Evolutionary conservation across 805 yeast genomes (phyloP).

Genomic region (Saccharomycopsis fibuligera): DNA sequence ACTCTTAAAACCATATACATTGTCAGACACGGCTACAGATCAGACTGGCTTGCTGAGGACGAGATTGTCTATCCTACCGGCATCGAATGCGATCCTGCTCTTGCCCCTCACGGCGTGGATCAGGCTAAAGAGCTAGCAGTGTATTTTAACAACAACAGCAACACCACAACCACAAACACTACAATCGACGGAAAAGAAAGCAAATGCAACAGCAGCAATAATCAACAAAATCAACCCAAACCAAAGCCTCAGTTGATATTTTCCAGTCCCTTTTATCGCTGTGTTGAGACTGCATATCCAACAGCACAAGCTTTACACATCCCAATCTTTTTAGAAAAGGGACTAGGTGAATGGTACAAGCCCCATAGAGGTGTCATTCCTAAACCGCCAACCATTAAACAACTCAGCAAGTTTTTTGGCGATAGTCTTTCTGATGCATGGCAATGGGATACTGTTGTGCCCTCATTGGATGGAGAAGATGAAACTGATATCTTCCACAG

Average conservation of each 20-base stretch:
- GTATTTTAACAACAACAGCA: no score
- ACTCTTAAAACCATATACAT: conserved; percentile 19
- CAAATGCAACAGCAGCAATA: no score
- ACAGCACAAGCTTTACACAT: conserved; percentile 52
- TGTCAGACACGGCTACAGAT: conserved; percentile 74
- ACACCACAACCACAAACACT: no score
- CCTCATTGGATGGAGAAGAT: conserved; percentile 68
- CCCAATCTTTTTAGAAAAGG: conserved; percentile 65
- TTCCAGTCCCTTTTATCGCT: conserved; percentile 83
- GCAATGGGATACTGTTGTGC: conserved; percentile 55
- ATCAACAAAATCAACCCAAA: conserved; percentile 14
- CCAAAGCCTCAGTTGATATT: conserved; percentile 68
- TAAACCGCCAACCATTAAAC: conserved; percentile 48
- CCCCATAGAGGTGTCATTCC: conserved; percentile 66
- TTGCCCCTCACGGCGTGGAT: conserved; percentile 81
- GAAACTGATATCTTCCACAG: conserved; percentile 60
- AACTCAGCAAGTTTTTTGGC: conserved; percentile 50
- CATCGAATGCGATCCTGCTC: conserved; percentile 78
- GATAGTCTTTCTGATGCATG: conserved; percentile 40
- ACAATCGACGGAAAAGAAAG: no score
- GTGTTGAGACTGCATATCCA: conserved; percentile 77
- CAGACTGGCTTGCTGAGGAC: conserved; percentile 60
- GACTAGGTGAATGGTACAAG: conserved; percentile 89
- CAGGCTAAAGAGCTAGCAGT: conserved; percentile 79
- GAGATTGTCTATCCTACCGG: conserved; percentile 83